Percentiles rank a stretch among this genome's conserved stretches.
Conservation (phyloP, 2,329 filamentous ascomycete genomes). For the Diaporthe ampelina region DNA sequence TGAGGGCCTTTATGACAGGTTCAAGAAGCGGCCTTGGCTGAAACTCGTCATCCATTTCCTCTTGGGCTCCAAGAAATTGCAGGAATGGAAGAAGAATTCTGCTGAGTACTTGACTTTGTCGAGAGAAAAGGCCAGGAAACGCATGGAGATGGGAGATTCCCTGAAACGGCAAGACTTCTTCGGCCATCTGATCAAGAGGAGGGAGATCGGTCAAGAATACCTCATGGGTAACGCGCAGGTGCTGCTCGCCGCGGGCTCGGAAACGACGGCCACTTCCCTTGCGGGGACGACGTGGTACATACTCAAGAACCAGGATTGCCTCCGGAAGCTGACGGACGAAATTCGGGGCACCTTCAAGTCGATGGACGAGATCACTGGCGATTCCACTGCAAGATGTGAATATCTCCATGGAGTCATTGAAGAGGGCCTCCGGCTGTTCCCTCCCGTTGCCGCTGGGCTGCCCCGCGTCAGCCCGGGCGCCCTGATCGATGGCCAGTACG, state of each 20-base stretch:
- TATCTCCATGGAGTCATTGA: constrained; percentile 32
- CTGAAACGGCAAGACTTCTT: constrained; percentile 34
- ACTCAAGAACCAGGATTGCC: constrained; percentile 45
- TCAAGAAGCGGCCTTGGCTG: not conserved
- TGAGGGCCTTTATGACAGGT: not conserved
- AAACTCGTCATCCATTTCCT: not conserved
- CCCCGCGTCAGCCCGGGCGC: constrained; percentile 41
- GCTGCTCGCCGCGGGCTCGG: constrained; percentile 40
- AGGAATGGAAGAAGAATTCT: not conserved
- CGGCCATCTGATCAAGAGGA: constrained; percentile 37
- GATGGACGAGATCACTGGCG: constrained; percentile 54
- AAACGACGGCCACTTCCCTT: constrained; percentile 42
- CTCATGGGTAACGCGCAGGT: constrained; percentile 31
- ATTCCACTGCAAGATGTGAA: constrained; percentile 24
- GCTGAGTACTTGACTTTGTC: not conserved
- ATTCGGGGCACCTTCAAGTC: constrained; percentile 54
- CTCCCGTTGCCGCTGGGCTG: constrained; percentile 33
- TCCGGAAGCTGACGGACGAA: constrained; percentile 53
- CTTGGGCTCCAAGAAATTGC: not conserved
- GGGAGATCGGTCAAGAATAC: constrained; percentile 20
- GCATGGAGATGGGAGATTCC: constrained; percentile 27
- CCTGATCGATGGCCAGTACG: constrained; percentile 38
- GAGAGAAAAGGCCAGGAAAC: constrained; percentile 29
- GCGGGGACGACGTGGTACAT: constrained; percentile 42
- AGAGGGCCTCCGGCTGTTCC: constrained; percentile 34